Conservation (phyloP, 176 grass and related monocot species). For the Tillandsia fasciculata region DNA sequence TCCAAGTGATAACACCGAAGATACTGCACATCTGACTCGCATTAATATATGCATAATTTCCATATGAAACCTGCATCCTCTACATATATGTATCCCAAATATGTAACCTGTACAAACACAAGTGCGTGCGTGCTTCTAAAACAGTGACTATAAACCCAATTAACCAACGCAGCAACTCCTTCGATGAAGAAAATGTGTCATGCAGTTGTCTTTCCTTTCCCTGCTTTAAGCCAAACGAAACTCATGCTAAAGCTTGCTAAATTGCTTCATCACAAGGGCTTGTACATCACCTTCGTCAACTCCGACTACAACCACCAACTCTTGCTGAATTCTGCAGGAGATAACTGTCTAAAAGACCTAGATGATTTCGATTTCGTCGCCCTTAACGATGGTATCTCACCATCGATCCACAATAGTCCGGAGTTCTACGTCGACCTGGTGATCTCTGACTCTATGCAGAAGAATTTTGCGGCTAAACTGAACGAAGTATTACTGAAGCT, state of each 20-base stretch:
- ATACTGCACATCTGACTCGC: too few relatives aligned
- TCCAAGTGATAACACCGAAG: too few relatives aligned
- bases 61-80: too few relatives aligned
- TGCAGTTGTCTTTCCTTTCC: constrained; percentile 37
- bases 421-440: constrained; percentile 31
- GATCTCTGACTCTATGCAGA: constrained; percentile 4
- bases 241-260: constrained; percentile 61
- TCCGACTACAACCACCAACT: constrained; percentile 50
- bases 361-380: constrained; percentile 32
- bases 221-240: constrained; percentile 46
- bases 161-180: neutral
- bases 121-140: neutral
- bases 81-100: neutral
- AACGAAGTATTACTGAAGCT: constrained; percentile 18
- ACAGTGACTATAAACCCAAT: neutral
- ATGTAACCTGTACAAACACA: neutral
- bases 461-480: constrained; percentile 26
- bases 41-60: too few relatives aligned
- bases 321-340: constrained; percentile 31
- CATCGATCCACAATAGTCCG: constrained; percentile 32
- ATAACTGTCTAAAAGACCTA: constrained; percentile 4
- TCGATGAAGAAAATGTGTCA: constrained; percentile 21
- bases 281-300: constrained; percentile 66
- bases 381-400: constrained; percentile 45
- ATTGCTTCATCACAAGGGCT: constrained; percentile 47